Base-by-base conservation (phyloP, 2,329 filamentous ascomycete genomes). In the Calonectria ilicicola region DNA sequence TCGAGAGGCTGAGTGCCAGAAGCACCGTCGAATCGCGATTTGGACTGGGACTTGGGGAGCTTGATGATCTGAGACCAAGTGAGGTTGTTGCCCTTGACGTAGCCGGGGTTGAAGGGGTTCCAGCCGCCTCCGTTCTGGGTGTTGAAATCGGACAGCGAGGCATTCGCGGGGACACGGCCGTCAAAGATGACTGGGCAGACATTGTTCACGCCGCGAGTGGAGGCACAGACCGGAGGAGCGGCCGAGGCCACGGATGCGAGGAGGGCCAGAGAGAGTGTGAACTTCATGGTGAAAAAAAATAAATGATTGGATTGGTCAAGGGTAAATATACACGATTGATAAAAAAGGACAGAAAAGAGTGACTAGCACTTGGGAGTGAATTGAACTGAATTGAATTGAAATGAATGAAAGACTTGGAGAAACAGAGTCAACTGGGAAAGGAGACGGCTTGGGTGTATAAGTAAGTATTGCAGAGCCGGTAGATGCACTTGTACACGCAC, bases 1-100 rank as follows among this genome's bases (percentile, higher is more conserved):
- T 89, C 88, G 26, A 91, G 75, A 5, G 90, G 82, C 40, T 85
- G 81, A 51, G 84, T 83, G 56, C 82, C 81, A 19, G 75, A 76
- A 65, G 90, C 88, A 75, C 69, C 70, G 70, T 75, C 75, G 72
- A 74, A 73, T 72, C 82, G 66, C 80, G 86, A 86, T 27, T 86
- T 76, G 15, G 87, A 56, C 9, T 4, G 79, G 69, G 5, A 80
- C 74, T 49, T 83, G 81, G 15, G 81, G 76, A 90, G 85, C 70
- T 87, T 79, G 35, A 91, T 81, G 42, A 90, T 85, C 66, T 88
- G 77, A 68, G 86, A 87, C 84, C 88, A 89, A 7, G 83, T 86
- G 26, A 91, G 82, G 75, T 86, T 86, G 85, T 87, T 83, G 56
- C 89, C 89, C 76, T 90, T 86, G 66, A 90, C 88, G 76, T 85